Evolutionary conservation across 2,329 filamentous ascomycete species (phyloP), one percentile per base, ranked within the genome.

Genomic region (Torrubiella hemipterigena): DNA sequence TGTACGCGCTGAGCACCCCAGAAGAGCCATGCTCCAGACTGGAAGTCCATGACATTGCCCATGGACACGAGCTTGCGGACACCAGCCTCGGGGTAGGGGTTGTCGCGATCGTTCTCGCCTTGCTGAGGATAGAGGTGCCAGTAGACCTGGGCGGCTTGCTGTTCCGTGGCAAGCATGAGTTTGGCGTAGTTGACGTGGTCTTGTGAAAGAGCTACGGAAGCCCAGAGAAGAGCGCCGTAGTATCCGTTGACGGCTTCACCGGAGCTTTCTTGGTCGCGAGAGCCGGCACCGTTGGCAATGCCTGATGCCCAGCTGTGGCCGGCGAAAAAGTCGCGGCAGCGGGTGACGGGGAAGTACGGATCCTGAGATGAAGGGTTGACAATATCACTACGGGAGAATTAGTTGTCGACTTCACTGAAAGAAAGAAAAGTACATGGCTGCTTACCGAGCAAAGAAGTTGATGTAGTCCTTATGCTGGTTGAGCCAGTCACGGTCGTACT

Each of bases 261-360:
- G 13, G 33, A 39, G 3, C 43, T 45, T 29, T 49, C 47, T 29
- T 50, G 44, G 35, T 49, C 45, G 17, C 40, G 38, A 35, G 47
- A 42, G 13, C 43, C 46, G 12, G 38, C 43, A 21, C 36, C 36
- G 29, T 49, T 44, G 30, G 40, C 42, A 9, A 50, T 31, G 7
- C 47, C 47, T 9, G 42, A 43, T 11, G 47, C 47, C 47, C 45
- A 49, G 4, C 39, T 44, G 38, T 50, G 47, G 16, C 47, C 47
- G 11, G 40, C 35, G 29, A 42, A 49, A 44, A 44, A 50, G 31
- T 50, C 46, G 17, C 42, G 41, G 30, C 36, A 39, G 17, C 47
- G 44, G 17, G 42, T 42, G 30, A 43, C 23, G 13, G 46, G 45
- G 32, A 49, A 49, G 33, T 41, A 45, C 5, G 40, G 44, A 26